These are phyloP conservation scores for Cordia subcordata DNA, from an alignment of 257 asterid species.

Conservation along the genomic window DNA sequence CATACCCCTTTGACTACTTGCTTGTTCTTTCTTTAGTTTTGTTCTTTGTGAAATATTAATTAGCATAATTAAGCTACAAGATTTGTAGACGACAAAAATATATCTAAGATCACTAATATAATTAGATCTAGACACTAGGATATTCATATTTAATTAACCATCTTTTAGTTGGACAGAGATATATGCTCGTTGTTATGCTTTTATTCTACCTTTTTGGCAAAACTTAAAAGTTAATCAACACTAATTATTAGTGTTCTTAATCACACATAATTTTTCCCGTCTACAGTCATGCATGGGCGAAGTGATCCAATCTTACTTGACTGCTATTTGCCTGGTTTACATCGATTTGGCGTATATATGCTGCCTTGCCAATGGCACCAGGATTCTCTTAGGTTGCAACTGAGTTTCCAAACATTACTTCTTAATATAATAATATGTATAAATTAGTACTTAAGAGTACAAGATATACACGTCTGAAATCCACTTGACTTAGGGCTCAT, in stretches of 20 bases:
- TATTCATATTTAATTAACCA: no score
- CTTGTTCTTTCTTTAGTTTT: no score
- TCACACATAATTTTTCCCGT: slow-evolving; percentile 16
- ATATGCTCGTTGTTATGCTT: neutral
- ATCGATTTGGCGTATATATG: slow-evolving; percentile 7
- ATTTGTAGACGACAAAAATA: no score
- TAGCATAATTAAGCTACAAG: no score
- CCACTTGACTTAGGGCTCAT: neutral
- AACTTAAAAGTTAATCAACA: neutral
- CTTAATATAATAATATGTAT: no score
- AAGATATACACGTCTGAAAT: no score
- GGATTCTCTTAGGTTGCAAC: neutral
- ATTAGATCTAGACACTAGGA: no score
- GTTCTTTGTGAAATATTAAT: no score
- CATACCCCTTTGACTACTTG: no score
- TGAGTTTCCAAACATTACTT: neutral
- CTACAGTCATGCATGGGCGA: neutral
- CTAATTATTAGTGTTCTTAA: slow-evolving; percentile 1
- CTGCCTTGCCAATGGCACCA: neutral
- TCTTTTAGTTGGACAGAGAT: neutral
- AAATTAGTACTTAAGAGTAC: no score
- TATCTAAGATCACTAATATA: no score
- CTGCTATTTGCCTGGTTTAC: slow-evolving; percentile 11
- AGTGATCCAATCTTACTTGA: slow-evolving; percentile 12
- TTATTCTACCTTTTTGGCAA: neutral